phyloP scores from a whole-genome alignment of 2,329 filamentous ascomycete species.

The Aspergillus fischeri region DNA sequence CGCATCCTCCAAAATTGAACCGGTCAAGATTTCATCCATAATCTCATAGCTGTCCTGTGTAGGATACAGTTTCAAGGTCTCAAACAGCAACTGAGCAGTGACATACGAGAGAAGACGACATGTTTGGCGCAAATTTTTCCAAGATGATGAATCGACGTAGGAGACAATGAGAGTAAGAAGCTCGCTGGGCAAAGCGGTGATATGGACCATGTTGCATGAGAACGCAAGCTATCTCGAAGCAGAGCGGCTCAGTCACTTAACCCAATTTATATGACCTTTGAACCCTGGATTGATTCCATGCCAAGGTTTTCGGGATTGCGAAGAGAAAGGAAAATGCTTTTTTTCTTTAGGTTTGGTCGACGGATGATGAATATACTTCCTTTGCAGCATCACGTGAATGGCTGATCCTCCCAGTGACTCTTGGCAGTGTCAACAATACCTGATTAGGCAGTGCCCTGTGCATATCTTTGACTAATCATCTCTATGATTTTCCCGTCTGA shows the following conservation, averaged over 20 bases:
- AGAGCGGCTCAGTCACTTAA: not conserved
- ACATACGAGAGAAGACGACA: not conserved
- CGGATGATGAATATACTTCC: too few relatives aligned
- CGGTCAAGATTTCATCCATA: not conserved
- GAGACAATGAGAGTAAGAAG: not conserved
- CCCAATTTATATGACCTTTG: not conserved
- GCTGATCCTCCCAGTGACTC: too few relatives aligned
- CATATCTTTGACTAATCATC: too few relatives aligned
- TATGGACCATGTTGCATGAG: not conserved
- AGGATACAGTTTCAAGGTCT: not conserved
- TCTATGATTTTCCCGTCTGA: too few relatives aligned
- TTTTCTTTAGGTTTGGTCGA: too few relatives aligned
- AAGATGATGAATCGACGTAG: not conserved
- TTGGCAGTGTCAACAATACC: not conserved
- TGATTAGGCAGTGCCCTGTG: not conserved
- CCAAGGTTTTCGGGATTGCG: too few relatives aligned
- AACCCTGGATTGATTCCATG: not conserved
- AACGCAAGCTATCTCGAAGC: too few relatives aligned
- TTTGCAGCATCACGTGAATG: too few relatives aligned
- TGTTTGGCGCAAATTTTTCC: not conserved
- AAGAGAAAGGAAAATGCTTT: too few relatives aligned
- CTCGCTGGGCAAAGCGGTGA: not conserved
- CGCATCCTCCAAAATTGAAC: not conserved
- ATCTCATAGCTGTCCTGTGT: not conserved
- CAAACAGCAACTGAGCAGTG: not conserved